Evolutionary conservation across 176 grass and related monocot species (phyloP).

Genomic region (Alopecurus myosuroides): DNA sequence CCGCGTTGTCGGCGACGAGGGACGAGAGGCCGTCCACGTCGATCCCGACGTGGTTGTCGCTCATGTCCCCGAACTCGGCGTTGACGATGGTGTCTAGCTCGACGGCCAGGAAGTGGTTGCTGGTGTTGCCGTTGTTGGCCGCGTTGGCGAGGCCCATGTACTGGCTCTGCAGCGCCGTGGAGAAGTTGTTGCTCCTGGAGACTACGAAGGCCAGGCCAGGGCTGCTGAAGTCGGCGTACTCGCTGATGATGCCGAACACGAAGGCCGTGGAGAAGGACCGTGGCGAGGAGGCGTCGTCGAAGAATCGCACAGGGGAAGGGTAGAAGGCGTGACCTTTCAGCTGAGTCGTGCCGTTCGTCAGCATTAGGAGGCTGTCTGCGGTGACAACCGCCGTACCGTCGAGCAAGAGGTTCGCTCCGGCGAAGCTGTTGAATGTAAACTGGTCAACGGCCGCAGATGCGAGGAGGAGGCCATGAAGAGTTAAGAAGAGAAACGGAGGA

Average conservation of each 20-base stretch:
- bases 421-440: slow-evolving; percentile 41
- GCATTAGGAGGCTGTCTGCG: slow-evolving; percentile 27
- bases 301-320: slow-evolving; percentile 16
- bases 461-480: not conserved
- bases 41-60: slow-evolving; percentile 41
- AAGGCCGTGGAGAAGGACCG: slow-evolving; percentile 45
- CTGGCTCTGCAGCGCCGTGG: slow-evolving; percentile 35
- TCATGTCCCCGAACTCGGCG: slow-evolving; percentile 50
- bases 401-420: slow-evolving; percentile 26
- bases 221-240: slow-evolving; percentile 39
- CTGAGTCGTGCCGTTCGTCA: slow-evolving; percentile 44
- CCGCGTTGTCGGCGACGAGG: slow-evolving; percentile 5
- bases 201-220: slow-evolving; percentile 41
- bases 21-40: slow-evolving; percentile 40
- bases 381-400: slow-evolving; percentile 38
- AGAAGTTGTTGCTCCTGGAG: slow-evolving; percentile 31
- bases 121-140: slow-evolving; percentile 33
- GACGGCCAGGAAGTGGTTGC: slow-evolving; percentile 48
- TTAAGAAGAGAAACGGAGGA: slow-evolving; percentile 15
- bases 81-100: slow-evolving; percentile 51
- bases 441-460: slow-evolving; percentile 6
- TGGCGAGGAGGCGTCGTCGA: not conserved
- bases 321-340: slow-evolving; percentile 56
- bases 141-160: slow-evolving; percentile 53
- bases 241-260: slow-evolving; percentile 42